Conservation (phyloP, 345 rosid species). For the Clarkia xantiana region DNA sequence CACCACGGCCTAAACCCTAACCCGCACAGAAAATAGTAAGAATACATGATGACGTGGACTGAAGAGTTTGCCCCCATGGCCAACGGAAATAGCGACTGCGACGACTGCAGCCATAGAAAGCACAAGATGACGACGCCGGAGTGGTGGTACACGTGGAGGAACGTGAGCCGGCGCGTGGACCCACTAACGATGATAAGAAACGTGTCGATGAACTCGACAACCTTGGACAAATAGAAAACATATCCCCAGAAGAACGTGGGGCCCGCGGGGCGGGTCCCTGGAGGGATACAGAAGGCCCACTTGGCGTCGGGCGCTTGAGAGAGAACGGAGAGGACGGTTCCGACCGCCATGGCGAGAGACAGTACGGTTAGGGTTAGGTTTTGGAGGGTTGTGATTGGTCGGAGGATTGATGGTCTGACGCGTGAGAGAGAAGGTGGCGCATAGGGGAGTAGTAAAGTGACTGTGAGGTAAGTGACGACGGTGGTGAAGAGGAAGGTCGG, state of each 20-base stretch:
- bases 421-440: conserved; percentile 7
- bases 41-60: conserved; percentile 55
- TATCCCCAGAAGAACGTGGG: conserved; percentile 63
- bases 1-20: conserved; percentile 45
- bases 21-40: conserved; percentile 31
- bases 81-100: conserved; percentile 38
- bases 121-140: conserved; percentile 45
- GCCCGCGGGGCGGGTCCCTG: conserved; percentile 22
- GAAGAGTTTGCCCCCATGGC: conserved; percentile 32
- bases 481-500: conserved; percentile 28
- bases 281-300: conserved; percentile 39
- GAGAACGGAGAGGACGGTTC: conserved; percentile 41
- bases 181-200: conserved; percentile 31
- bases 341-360: conserved; percentile 57
- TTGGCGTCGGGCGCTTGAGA: conserved; percentile 16
- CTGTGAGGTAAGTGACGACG: conserved; percentile 33
- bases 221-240: conserved; percentile 53
- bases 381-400: conserved; percentile 63
- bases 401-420: conserved; percentile 24
- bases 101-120: conserved; percentile 26
- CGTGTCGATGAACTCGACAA: conserved; percentile 46
- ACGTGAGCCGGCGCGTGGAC: conserved; percentile 29
- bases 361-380: conserved; percentile 45
- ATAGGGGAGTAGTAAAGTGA: conserved; percentile 14
- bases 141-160: conserved; percentile 74